A percentile compares a stretch with the other conserved stretches of the same genome.
Evolutionary conservation across 73 alveolate species (phyloP).

Genomic region (Paramecium caudatum): DNA sequence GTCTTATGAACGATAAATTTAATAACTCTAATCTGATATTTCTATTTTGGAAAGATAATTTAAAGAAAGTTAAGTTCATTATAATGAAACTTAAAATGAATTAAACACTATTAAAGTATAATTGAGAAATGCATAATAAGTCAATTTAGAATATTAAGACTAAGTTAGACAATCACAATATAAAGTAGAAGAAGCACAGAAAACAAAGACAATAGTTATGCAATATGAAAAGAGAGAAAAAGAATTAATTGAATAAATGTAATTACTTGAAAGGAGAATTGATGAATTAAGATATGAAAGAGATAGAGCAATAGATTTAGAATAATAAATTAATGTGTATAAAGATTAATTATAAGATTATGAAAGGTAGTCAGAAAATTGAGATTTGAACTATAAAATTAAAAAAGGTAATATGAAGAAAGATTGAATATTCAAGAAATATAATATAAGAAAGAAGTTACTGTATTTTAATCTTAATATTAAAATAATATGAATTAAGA

Average conservation of each 20-base stretch:
- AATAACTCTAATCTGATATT: background rate
- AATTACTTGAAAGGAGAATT: background rate
- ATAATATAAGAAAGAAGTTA: slow-evolving; percentile 2
- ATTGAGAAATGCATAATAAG: background rate
- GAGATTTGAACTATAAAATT: background rate
- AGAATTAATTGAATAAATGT: background rate
- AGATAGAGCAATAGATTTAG: background rate
- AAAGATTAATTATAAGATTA: background rate
- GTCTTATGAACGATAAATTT: background rate
- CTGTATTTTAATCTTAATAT: background rate
- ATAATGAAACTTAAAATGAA: background rate
- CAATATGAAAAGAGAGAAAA: slow-evolving; percentile 44
- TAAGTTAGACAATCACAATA: background rate
- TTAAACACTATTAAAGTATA: background rate
- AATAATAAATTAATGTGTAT: background rate
- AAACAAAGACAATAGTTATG: background rate
- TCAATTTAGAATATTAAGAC: background rate
- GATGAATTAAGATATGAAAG: slow-evolving; percentile 29
- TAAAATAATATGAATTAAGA: background rate
- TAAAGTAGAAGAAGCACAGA: background rate
- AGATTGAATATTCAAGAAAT: background rate
- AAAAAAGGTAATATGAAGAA: slow-evolving; percentile 29
- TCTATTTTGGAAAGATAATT: background rate
- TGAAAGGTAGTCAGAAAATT: background rate
- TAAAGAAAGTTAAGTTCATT: background rate